These are phyloP conservation scores for Phialophora tarda DNA, from an alignment of 2,329 filamentous ascomycete genomes.

Conservation along the genomic window DNA sequence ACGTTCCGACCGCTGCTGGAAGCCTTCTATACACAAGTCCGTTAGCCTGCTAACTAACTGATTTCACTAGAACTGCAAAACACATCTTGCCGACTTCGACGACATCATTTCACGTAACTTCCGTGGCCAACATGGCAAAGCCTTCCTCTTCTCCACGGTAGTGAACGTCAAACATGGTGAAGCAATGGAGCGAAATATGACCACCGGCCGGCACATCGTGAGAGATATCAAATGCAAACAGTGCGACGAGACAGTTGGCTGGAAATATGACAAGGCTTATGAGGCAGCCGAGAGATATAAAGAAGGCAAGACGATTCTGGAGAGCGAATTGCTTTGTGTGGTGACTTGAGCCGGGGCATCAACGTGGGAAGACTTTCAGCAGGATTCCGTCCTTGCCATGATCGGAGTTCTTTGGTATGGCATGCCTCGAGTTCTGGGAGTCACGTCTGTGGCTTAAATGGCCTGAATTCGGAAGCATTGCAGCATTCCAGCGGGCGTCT, in stretches of 20 bases:
- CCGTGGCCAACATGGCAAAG: conserved; percentile 96
- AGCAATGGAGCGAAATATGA: conserved; percentile 96
- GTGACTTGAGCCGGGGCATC: conserved; percentile 33
- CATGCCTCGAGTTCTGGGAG: background rate
- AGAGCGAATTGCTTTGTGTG: conserved; percentile 38
- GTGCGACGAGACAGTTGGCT: conserved; percentile 91
- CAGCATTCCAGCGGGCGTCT: background rate
- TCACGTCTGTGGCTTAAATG: background rate
- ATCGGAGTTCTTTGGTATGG: background rate
- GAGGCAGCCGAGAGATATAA: conserved; percentile 96
- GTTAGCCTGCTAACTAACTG: conserved; percentile 10
- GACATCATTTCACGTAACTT: conserved; percentile 99
- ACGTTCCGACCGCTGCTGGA: background rate
- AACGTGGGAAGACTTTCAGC: background rate
- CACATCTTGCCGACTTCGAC: conserved; percentile 91
- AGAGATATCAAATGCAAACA: conserved; percentile 90
- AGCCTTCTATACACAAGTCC: background rate
- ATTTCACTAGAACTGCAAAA: conserved; percentile 72
- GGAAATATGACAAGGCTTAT: conserved; percentile 99
- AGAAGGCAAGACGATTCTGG: conserved; percentile 94
- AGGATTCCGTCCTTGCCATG: background rate
- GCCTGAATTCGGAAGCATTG: background rate
- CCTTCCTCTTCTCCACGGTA: conserved; percentile 91
- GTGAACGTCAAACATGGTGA: conserved; percentile 86
- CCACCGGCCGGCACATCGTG: conserved; percentile 91